Conservation (phyloP, 345 rosid species). For the Bruguiera sexangula region DNA sequence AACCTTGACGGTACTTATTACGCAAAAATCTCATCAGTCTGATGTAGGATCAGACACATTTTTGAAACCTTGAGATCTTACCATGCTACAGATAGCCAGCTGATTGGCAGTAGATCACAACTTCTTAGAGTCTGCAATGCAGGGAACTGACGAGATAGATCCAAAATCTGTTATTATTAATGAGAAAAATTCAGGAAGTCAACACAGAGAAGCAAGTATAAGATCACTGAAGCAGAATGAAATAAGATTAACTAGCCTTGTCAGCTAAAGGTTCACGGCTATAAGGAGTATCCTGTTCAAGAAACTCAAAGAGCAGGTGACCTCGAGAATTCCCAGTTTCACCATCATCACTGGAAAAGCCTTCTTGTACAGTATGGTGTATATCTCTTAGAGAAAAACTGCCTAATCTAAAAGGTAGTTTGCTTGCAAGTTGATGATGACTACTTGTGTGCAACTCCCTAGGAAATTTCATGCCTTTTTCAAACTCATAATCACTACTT, state of each 20-base stretch:
- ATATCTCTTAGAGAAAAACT: too few species aligned
- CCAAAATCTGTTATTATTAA: constrained; percentile 21
- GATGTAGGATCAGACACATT: background rate
- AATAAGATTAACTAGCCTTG: constrained; percentile 19
- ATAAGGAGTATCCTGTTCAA: constrained; percentile 33
- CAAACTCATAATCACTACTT: constrained; percentile 1
- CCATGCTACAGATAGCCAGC: constrained; percentile 44
- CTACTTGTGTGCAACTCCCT: background rate
- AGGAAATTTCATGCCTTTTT: constrained; percentile 11
- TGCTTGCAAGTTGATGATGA: constrained; percentile 5
- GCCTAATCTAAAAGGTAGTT: background rate
- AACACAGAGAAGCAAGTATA: background rate
- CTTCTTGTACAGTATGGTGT: constrained; percentile 3
- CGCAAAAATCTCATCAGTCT: too few species aligned
- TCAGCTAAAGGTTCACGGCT: constrained; percentile 38
- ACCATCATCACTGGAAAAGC: constrained; percentile 33
- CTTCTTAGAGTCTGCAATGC: constrained; percentile 29
- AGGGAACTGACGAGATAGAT: constrained; percentile 26
- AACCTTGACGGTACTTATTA: too few species aligned
- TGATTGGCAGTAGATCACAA: constrained; percentile 35
- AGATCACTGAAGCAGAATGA: background rate
- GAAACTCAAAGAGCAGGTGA: constrained; percentile 29
- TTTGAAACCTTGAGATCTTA: constrained; percentile 11
- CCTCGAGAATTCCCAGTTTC: constrained; percentile 23
- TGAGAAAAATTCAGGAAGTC: background rate